Evolutionary conservation across 2,329 filamentous ascomycete genomes (phyloP).

Genomic region (Ramularia endophylla): DNA sequence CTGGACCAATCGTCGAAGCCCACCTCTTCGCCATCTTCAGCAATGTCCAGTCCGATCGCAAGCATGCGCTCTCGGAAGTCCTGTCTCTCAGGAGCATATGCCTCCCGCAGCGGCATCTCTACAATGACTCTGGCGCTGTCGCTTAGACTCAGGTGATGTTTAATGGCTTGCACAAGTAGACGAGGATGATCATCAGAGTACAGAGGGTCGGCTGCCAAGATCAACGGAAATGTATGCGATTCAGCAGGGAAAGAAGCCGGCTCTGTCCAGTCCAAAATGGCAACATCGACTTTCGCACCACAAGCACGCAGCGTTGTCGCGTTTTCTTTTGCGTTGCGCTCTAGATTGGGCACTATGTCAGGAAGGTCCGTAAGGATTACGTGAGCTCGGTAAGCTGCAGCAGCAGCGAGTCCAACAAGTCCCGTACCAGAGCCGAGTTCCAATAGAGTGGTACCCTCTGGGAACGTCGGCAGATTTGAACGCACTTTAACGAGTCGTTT

Average conservation of each 20-base stretch:
- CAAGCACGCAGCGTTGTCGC: conserved; percentile 46
- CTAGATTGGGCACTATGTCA: conserved; percentile 74
- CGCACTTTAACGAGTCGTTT: conserved; percentile 53
- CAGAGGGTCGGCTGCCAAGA: conserved; percentile 79
- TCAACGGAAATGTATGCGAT: conserved; percentile 45
- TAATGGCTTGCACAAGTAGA: conserved; percentile 66
- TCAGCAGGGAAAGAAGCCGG: conserved; percentile 39
- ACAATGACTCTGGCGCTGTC: conserved; percentile 61
- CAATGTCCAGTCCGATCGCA: conserved; percentile 44
- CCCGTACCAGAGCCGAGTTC: conserved; percentile 90
- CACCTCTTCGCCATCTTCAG: conserved; percentile 57
- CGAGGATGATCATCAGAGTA: conserved; percentile 79
- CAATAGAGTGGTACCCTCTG: conserved; percentile 40
- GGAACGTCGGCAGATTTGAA: conserved; percentile 11
- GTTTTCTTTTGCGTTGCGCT: conserved; percentile 67
- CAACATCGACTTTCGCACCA: conserved; percentile 55
- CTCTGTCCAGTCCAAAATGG: conserved; percentile 66
- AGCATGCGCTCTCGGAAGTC: conserved; percentile 59
- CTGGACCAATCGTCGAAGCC: conserved; percentile 70
- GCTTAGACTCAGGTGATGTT: conserved; percentile 56
- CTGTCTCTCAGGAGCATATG: conserved; percentile 58
- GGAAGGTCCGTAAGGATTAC: conserved; percentile 79
- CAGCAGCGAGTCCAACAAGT: conserved; percentile 80
- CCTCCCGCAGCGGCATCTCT: conserved; percentile 74
- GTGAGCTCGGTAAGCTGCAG: conserved; percentile 59